These are phyloP conservation scores for Tricholoma sp. DNA, from an alignment of 768 basidiomycete genomes.

Conservation along the genomic window DNA sequence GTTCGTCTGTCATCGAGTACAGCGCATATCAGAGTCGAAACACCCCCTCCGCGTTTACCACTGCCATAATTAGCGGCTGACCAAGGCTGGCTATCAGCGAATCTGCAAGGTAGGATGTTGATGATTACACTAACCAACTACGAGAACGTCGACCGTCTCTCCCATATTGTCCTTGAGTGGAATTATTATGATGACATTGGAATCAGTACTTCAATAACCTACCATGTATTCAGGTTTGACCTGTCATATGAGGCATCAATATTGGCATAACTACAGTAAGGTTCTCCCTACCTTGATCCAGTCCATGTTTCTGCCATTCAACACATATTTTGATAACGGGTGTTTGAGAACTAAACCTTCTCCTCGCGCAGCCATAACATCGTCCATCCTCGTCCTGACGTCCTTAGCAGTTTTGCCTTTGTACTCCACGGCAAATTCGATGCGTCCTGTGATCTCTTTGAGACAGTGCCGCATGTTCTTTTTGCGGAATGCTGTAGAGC, in stretches of 20 bases:
- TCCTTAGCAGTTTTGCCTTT: conserved; percentile 78
- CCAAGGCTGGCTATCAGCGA: not conserved
- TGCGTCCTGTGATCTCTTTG: conserved; percentile 64
- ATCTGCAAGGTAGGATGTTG: not conserved
- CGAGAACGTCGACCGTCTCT: conserved; percentile 88
- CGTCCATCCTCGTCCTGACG: conserved; percentile 73
- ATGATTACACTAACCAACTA: conserved; percentile 57
- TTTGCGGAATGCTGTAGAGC: conserved; percentile 72
- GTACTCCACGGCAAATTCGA: conserved; percentile 73
- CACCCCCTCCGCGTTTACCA: conserved; percentile 80
- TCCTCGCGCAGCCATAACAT: conserved; percentile 78
- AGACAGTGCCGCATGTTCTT: conserved; percentile 67
- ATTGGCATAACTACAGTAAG: not conserved
- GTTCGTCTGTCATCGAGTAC: conserved; percentile 69
- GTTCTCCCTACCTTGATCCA: conserved; percentile 76
- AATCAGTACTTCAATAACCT: conserved; percentile 9
- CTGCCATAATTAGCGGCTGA: conserved; percentile 84
- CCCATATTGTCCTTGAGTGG: conserved; percentile 77
- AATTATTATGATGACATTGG: not conserved
- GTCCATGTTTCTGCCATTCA: conserved; percentile 84
- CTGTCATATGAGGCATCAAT: conserved; percentile 24
- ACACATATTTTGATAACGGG: conserved; percentile 67
- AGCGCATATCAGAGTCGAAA: conserved; percentile 87
- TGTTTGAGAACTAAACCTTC: conserved; percentile 95
- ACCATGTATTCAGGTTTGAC: conserved; percentile 90